Evolutionary conservation across 2,329 filamentous ascomycete genomes (phyloP), one percentile per base, ranked within the genome.

Genomic region (Cytospora piceae): DNA sequence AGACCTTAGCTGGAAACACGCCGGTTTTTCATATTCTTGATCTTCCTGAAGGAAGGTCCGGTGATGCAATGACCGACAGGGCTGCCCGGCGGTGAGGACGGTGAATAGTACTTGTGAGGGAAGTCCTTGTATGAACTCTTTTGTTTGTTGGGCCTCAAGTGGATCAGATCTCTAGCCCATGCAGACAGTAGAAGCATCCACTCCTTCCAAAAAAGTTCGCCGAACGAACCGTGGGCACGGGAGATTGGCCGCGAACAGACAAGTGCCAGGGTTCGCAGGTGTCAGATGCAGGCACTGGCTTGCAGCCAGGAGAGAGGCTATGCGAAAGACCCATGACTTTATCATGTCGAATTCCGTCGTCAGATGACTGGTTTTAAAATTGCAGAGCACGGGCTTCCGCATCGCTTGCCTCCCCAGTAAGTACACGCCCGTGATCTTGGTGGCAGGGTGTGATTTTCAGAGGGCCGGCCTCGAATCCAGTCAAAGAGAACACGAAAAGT

Each of bases 171-270:
- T 34, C 17, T 54, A 20, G 42, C 17, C n/a, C n/a, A 4, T 24
- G 31, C 14, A 46, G 46, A 49, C n/a, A 9, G 46, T 49, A 58
- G 31, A 58, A 53, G 46, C 61, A 58, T 53, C 62, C 57, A 59
- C 57, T 59, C 49, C 62, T 64, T 64, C 62, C 29, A 17, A 17
- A 59, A 53, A 64, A 29, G 34, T 58, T 56, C 31, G 55, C 54
- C 55, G 42, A 63, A 20, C 14, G 54, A 58, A 54, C 46, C 29
- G 54, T 63, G 24, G 52, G n/a, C 27, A 32, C 53, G 53, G 53
- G 61, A 63, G 53, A 58, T 51, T 46, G 56, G 29, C 61, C 42
- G 32, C n/a, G 17, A 31, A 24, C 46, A 49, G 46, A 24, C 46
- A 31, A 34, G 29, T 56, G 39, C 53, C 9, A 51, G 61, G 60